These are phyloP conservation scores for Geotrichum australiense DNA, from an alignment of 1,139 yeast species.

Conservation along the genomic window DNA sequence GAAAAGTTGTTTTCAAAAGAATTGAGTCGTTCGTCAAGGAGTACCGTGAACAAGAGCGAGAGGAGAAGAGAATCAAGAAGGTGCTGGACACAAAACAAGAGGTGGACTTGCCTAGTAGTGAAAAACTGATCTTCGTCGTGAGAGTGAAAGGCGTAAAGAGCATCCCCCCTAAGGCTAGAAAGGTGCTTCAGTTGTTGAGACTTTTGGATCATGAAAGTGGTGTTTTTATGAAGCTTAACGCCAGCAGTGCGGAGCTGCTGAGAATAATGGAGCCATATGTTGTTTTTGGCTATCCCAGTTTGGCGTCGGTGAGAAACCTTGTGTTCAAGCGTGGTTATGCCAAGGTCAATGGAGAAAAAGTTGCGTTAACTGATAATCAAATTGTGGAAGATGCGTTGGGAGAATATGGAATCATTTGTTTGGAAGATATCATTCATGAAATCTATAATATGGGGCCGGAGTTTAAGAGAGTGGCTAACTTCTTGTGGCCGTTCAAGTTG, in stretches of 20 bases:
- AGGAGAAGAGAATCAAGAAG: slow-evolving; percentile 85
- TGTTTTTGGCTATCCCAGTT: slow-evolving; percentile 99
- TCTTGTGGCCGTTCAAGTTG: slow-evolving; percentile 99
- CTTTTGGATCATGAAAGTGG: slow-evolving; percentile 97
- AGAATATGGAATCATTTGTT: slow-evolving; percentile 90
- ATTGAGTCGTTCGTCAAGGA: slow-evolving; percentile 97
- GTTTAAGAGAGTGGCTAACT: slow-evolving; percentile 99
- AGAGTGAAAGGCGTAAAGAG: slow-evolving; percentile 99
- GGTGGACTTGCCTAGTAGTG: slow-evolving; percentile 70
- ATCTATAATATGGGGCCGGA: slow-evolving; percentile 98
- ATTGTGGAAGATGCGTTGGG: slow-evolving; percentile 92
- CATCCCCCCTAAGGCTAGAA: slow-evolving; percentile 99
- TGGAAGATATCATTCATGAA: slow-evolving; percentile 98
- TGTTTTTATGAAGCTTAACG: slow-evolving; percentile 95
- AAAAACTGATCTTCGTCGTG: slow-evolving; percentile 91
- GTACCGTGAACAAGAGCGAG: slow-evolving; percentile 92
- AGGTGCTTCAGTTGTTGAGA: slow-evolving; percentile 96
- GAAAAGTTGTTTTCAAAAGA: slow-evolving; percentile 57
- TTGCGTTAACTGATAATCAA: slow-evolving; percentile 80
- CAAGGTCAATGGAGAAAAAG: slow-evolving; percentile 91
- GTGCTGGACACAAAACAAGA: slow-evolving; percentile 65
- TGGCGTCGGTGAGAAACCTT: slow-evolving; percentile 91
- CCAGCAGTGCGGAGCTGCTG: slow-evolving; percentile 95
- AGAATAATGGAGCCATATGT: slow-evolving; percentile 98
- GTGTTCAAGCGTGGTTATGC: slow-evolving; percentile 99